Percentiles rank a stretch among this genome's conserved stretches.
These are phyloP conservation scores for Cyclotella baltica DNA, from an alignment of 108 stramenopile species.

Conservation along the genomic window DNA sequence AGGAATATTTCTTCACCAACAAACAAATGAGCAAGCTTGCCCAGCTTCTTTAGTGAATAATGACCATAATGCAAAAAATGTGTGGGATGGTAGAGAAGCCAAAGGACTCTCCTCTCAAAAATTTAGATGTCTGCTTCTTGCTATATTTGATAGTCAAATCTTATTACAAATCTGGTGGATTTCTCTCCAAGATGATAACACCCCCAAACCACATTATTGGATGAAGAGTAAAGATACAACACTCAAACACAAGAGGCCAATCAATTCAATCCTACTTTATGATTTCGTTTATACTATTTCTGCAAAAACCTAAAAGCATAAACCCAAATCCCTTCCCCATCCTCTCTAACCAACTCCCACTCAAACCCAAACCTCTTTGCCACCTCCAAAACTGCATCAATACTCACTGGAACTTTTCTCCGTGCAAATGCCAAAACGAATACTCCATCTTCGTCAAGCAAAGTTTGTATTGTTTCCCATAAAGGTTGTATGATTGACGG, in stretches of 20 bases:
- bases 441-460: slow-evolving; percentile 51
- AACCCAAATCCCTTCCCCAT: slow-evolving; percentile 56
- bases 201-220: too few species aligned
- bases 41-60: too few species aligned
- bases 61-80: too few species aligned
- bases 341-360: slow-evolving; percentile 50
- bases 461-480: slow-evolving; percentile 62
- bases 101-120: too few species aligned
- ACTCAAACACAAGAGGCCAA: background rate
- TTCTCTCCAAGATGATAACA: too few species aligned
- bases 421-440: slow-evolving; percentile 71
- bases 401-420: slow-evolving; percentile 65
- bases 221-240: too few species aligned
- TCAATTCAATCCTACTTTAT: background rate
- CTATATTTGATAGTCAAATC: too few species aligned
- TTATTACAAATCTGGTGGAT: too few species aligned
- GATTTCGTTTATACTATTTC: background rate
- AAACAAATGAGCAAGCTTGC: too few species aligned
- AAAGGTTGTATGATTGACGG: slow-evolving; percentile 60
- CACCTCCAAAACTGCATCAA: slow-evolving; percentile 56
- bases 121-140: too few species aligned
- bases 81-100: too few species aligned
- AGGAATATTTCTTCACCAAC: too few species aligned
- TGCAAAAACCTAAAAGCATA: slow-evolving; percentile 47
- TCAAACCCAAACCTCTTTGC: slow-evolving; percentile 51